A percentile compares a stretch with the other conserved stretches of the same genome.
Conservation (phyloP, 306 rosid genomes). For the Vachellia collinsii region DNA sequence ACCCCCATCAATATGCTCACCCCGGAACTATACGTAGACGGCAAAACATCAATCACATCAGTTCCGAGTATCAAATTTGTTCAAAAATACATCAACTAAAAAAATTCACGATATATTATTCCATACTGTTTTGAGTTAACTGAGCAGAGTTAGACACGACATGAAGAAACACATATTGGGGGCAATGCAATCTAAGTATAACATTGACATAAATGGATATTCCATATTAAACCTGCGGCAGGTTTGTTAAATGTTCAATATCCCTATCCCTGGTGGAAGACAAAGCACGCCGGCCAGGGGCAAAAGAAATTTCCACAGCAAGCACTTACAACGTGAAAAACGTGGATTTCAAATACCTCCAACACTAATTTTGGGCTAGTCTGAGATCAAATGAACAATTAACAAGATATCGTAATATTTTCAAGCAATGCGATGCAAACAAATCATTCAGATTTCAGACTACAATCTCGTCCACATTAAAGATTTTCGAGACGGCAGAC, state of each 20-base stretch:
- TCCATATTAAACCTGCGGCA: conserved; percentile 20
- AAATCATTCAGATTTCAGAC: conserved; percentile 28
- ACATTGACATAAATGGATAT: conserved; percentile 11
- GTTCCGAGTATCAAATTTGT: neutral
- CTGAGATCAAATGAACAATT: conserved; percentile 11
- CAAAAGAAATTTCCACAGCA: conserved; percentile 10
- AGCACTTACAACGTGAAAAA: neutral
- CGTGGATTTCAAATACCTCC: conserved; percentile 1
- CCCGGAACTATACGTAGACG: neutral
- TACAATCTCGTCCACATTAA: neutral
- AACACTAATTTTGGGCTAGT: neutral
- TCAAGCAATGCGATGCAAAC: conserved; percentile 21
- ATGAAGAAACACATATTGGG: neutral
- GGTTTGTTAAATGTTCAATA: conserved; percentile 15
- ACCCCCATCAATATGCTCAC: neutral
- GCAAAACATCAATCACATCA: conserved; percentile 18
- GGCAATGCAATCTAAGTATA: conserved; percentile 29
- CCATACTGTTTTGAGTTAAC: neutral
- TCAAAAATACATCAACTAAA: neutral
- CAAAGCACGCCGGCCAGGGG: neutral
- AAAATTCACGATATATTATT: neutral
- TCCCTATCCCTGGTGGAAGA: conserved; percentile 9
- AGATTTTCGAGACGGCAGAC: neutral
- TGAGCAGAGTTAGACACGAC: neutral
- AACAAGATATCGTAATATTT: conserved; percentile 2